Conservation (phyloP, 2,329 filamentous ascomycete species). For the Alternaria metachromatica region DNA sequence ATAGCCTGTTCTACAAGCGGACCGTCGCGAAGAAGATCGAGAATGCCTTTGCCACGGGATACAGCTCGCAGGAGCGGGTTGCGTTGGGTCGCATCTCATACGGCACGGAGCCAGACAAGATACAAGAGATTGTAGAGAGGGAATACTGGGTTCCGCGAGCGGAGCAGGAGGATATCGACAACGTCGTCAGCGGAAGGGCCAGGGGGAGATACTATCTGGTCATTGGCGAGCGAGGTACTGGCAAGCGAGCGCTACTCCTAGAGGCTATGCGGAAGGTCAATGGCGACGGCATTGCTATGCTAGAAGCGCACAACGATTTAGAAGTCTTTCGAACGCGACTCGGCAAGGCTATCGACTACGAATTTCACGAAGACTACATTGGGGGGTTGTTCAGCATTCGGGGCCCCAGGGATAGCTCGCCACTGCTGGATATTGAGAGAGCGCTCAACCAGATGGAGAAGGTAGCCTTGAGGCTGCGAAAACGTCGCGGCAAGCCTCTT, state of each 20-base stretch:
- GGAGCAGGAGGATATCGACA: conserved; percentile 80
- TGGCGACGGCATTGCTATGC: conserved; percentile 88
- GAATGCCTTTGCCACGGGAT: conserved; percentile 43
- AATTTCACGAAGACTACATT: conserved; percentile 97
- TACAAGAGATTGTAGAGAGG: conserved; percentile 46
- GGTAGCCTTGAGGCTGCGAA: conserved; percentile 77
- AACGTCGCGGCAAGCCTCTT: conserved; percentile 69
- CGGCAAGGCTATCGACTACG: conserved; percentile 92
- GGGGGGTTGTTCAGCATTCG: conserved; percentile 93
- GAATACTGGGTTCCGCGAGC: conserved; percentile 81
- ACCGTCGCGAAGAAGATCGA: conserved; percentile 42
- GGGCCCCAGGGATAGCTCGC: conserved; percentile 88
- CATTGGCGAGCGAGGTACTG: conserved; percentile 92
- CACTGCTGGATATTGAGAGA: conserved; percentile 91
- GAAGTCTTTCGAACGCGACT: conserved; percentile 94
- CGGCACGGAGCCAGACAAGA: conserved; percentile 32
- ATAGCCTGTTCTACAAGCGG: conserved; percentile 43
- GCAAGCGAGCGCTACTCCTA: conserved; percentile 93
- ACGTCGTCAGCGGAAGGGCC: conserved; percentile 75
- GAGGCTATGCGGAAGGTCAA: conserved; percentile 93
- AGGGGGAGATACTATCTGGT: conserved; percentile 88
- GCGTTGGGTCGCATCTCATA: conserved; percentile 39
- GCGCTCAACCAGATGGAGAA: conserved; percentile 98
- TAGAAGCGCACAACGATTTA: conserved; percentile 91
- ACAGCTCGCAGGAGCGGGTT: conserved; percentile 45